A percentile compares a stretch with the other conserved stretches of the same genome.
Conservation (phyloP, 2,329 filamentous ascomycete genomes). For the Epichloe glyceriae region DNA sequence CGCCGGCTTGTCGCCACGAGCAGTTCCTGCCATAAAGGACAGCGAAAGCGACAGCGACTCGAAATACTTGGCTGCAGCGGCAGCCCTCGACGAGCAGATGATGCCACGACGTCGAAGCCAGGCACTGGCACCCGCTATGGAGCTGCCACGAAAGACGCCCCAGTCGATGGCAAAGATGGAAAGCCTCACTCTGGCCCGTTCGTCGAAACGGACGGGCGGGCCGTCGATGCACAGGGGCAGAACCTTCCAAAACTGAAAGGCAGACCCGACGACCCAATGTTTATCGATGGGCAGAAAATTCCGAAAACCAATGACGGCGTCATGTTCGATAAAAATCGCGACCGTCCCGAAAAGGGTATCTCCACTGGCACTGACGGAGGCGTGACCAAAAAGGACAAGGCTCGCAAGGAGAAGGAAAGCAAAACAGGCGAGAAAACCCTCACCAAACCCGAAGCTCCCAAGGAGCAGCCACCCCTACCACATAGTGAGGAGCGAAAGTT, state of each 20-base stretch:
- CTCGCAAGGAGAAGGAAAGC: constrained; percentile 53
- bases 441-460: constrained; percentile 71
- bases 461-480: constrained; percentile 70
- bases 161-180: constrained; percentile 85
- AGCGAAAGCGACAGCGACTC: constrained; percentile 10
- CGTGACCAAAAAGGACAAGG: constrained; percentile 76
- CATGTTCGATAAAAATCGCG: constrained; percentile 77
- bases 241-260: constrained; percentile 34
- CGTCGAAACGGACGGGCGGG: constrained; percentile 40
- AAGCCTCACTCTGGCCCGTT: constrained; percentile 83
- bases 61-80: constrained; percentile 9
- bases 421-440: constrained; percentile 51
- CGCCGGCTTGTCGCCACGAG: constrained; percentile 24
- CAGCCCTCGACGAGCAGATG: constrained; percentile 13
- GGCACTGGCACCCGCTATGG: constrained; percentile 21
- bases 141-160: constrained; percentile 57
- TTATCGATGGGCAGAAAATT: constrained; percentile 47
- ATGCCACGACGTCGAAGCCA: constrained; percentile 13
- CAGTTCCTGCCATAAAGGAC: constrained; percentile 12
- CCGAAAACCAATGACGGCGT: constrained; percentile 63
- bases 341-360: constrained; percentile 64
- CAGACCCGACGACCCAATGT: constrained; percentile 36
- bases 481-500: constrained; percentile 68
- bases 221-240: constrained; percentile 21
- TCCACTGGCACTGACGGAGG: constrained; percentile 77